Evolutionary conservation across 345 rosid genomes (phyloP).

Genomic region (Populus simonii): DNA sequence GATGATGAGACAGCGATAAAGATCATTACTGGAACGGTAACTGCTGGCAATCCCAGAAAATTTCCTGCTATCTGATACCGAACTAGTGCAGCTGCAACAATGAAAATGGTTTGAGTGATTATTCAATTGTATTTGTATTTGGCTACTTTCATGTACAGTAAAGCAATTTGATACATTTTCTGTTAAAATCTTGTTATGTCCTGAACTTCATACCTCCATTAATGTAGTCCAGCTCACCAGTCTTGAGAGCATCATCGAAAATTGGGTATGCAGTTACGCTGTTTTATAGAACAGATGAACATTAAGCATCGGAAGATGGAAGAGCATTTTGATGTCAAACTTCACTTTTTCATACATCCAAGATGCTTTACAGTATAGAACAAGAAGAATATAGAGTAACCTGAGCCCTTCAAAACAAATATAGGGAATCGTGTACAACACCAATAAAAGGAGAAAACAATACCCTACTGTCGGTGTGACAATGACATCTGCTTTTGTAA

Average conservation of each 20-base stretch:
- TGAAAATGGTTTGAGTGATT: background rate
- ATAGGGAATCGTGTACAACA: background rate
- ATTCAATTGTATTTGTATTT: background rate
- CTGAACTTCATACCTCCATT: conserved; percentile 55
- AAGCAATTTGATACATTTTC: background rate
- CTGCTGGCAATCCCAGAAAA: conserved; percentile 71
- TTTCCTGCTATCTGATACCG: conserved; percentile 75
- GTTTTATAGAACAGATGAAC: background rate
- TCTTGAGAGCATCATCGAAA: conserved; percentile 39
- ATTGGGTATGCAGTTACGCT: conserved; percentile 69
- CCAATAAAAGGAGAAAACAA: background rate
- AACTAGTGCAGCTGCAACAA: conserved; percentile 60
- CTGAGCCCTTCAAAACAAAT: background rate
- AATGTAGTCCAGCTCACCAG: conserved; percentile 71
- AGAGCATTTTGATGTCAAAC: background rate
- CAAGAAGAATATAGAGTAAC: background rate
- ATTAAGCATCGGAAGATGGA: background rate
- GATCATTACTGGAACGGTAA: conserved; percentile 54
- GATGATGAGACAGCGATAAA: background rate
- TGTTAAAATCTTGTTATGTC: background rate
- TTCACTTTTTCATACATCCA: background rate
- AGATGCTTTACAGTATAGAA: background rate
- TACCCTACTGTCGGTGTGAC: conserved; percentile 77
- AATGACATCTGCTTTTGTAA: conserved; percentile 56
- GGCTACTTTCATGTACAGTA: background rate